Conservation (phyloP, 176 grass and related monocot species). For the Aegilops speltoides region DNA sequence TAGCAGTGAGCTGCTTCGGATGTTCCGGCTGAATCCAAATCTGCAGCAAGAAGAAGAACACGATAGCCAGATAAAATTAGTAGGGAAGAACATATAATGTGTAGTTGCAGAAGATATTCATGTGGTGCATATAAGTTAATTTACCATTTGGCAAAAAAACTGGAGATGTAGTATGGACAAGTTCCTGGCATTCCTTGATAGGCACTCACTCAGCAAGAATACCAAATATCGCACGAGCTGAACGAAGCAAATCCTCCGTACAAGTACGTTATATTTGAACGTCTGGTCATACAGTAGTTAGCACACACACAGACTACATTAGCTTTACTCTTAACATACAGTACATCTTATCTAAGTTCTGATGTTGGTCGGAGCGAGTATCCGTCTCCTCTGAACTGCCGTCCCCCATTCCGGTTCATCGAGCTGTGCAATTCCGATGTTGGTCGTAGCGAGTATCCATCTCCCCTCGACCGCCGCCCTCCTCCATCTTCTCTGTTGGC, state of each 20-base stretch:
- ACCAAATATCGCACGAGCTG: not conserved
- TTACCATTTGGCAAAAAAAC: not conserved
- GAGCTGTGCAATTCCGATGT: slow-evolving; percentile 25
- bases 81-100: not conserved
- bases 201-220: too few species aligned
- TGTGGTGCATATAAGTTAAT: not conserved
- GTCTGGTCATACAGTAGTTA: slow-evolving; percentile 13
- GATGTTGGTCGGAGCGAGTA: not conserved
- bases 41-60: not conserved
- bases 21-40: not conserved
- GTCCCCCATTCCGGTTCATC: not conserved
- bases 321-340: not conserved
- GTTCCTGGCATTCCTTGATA: too few species aligned
- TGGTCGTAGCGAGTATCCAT: slow-evolving; percentile 34
- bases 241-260: not conserved
- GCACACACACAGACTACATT: not conserved
- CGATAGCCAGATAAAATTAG: not conserved
- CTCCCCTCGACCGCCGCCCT: not conserved
- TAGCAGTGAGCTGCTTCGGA: not conserved
- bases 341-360: slow-evolving; percentile 11
- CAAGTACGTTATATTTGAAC: not conserved
- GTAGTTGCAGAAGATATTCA: not conserved
- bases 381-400: not conserved
- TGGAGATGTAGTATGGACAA: not conserved
- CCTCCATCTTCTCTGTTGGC: not conserved